These are phyloP conservation scores for Cetradonia linearis DNA, from an alignment of 495 filamentous ascomycete genomes.

Conservation along the genomic window DNA sequence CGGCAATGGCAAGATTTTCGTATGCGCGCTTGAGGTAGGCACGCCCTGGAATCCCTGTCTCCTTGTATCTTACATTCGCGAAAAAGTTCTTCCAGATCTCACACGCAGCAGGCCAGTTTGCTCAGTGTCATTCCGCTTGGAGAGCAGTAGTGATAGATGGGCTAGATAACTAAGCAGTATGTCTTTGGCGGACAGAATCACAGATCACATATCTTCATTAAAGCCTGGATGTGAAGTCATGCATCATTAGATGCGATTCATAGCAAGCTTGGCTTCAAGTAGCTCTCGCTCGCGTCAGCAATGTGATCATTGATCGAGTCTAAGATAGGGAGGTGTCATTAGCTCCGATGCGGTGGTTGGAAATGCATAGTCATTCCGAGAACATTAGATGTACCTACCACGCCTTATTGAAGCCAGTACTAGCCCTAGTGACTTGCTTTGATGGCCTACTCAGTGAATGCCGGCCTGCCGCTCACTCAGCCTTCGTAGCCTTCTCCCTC, in stretches of 20 bases:
- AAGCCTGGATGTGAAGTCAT: not conserved
- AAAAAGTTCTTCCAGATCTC: not conserved
- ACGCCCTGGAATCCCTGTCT: not conserved
- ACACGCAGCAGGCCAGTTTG: too few relatives aligned
- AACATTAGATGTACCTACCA: not conserved
- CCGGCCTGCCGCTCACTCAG: constrained; percentile 32
- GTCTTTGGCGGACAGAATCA: not conserved
- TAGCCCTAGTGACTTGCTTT: not conserved
- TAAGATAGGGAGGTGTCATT: not conserved
- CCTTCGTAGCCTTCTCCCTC: constrained; percentile 45
- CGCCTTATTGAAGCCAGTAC: not conserved
- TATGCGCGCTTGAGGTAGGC: constrained; percentile 18
- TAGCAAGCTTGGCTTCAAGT: not conserved
- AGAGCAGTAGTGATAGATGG: too few relatives aligned
- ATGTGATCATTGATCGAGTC: not conserved
- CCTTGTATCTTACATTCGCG: not conserved
- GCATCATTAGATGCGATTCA: not conserved
- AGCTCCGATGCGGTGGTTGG: not conserved
- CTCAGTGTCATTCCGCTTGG: too few relatives aligned
- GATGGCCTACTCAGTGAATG: constrained; percentile 10
- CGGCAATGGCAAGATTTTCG: not conserved
- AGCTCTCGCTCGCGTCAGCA: not conserved
- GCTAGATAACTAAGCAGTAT: too few relatives aligned
- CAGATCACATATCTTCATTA: not conserved
- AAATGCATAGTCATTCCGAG: not conserved